Conservation (phyloP, 495 filamentous ascomycete species). For the Saxophila tyrrhenica region DNA sequence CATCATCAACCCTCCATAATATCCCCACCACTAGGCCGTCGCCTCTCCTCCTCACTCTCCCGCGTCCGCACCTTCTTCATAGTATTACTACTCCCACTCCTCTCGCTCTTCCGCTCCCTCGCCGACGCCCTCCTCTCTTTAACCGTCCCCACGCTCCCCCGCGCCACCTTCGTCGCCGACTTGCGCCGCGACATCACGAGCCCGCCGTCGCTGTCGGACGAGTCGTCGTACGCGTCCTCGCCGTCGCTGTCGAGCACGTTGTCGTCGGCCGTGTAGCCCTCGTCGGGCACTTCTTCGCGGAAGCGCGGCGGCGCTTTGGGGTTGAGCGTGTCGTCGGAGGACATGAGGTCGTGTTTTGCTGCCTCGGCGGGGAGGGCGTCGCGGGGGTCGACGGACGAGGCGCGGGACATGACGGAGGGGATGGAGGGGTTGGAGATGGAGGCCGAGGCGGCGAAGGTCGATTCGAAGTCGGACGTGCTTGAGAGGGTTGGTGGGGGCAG, state of each 20-base stretch:
- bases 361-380: constrained; percentile 16
- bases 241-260: constrained; percentile 27
- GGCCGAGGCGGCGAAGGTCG: constrained; percentile 30
- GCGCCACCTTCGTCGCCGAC: background rate
- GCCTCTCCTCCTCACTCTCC: constrained; percentile 11
- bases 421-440: constrained; percentile 35
- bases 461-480: constrained; percentile 33
- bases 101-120: constrained; percentile 8
- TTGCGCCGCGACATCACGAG: constrained; percentile 17
- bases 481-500: constrained; percentile 22
- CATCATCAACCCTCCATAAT: background rate
- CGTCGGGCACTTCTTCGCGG: background rate
- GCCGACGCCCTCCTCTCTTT: background rate
- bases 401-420: constrained; percentile 33
- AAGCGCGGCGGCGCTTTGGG: background rate
- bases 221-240: constrained; percentile 35
- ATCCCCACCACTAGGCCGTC: background rate
- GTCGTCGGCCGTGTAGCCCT: constrained; percentile 11
- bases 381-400: constrained; percentile 26
- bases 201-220: constrained; percentile 41
- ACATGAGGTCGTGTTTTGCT: constrained; percentile 5
- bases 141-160: background rate
- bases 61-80: constrained; percentile 19
- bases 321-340: constrained; percentile 13
- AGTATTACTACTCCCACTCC: constrained; percentile 19